A percentile compares a stretch with the other conserved stretches of the same genome.
Evolutionary conservation across 2,329 filamentous ascomycete species (phyloP).

Genomic region (Mollisiaceae sp.): DNA sequence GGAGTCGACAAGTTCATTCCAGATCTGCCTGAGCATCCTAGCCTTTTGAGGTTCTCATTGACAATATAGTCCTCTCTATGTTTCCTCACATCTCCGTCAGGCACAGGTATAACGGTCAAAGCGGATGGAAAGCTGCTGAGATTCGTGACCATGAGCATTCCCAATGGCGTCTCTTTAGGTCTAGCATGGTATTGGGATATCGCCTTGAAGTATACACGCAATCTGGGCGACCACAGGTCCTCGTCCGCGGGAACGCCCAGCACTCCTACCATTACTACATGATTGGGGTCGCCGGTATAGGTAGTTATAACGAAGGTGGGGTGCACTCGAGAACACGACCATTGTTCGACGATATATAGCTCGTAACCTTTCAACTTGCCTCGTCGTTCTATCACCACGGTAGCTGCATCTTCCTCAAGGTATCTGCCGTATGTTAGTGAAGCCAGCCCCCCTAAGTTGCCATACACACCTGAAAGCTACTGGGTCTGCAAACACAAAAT

Average conservation of each 20-base stretch:
- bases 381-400: conserved; percentile 74
- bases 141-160: conserved; percentile 92
- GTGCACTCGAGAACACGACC: conserved; percentile 89
- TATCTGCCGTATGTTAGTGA: conserved; percentile 55
- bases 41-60: conserved; percentile 89
- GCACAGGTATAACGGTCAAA: conserved; percentile 88
- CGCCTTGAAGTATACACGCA: conserved; percentile 85
- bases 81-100: conserved; percentile 81
- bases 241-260: conserved; percentile 83
- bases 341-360: conserved; percentile 94
- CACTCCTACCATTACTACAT: conserved; percentile 79
- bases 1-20: conserved; percentile 82
- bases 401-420: conserved; percentile 82
- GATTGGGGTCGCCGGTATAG: conserved; percentile 84
- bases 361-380: conserved; percentile 82
- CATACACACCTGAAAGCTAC: conserved; percentile 59
- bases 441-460: background rate
- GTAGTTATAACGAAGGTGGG: conserved; percentile 92
- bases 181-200: conserved; percentile 85
- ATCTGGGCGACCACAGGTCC: conserved; percentile 74
- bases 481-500: conserved; percentile 68
- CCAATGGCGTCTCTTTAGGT: conserved; percentile 79
- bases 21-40: conserved; percentile 89
- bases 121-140: conserved; percentile 90
- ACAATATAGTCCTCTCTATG: conserved; percentile 87